These are phyloP conservation scores for Penicillium manginii DNA, from an alignment of 495 filamentous ascomycete genomes.

Conservation along the genomic window DNA sequence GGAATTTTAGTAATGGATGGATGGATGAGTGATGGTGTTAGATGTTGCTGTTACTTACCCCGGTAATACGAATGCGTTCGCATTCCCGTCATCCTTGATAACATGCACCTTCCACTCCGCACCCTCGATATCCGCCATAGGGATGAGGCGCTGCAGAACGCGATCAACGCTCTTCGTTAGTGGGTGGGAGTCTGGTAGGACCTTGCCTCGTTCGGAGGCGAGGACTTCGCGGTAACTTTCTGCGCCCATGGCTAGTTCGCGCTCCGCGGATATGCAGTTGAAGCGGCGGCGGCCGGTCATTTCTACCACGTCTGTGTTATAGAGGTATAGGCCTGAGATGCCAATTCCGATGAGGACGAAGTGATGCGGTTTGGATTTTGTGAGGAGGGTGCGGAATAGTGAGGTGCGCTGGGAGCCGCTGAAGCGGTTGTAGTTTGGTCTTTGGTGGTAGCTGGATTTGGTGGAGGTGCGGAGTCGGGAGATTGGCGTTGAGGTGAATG, in stretches of 20 bases:
- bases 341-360: conserved; percentile 38
- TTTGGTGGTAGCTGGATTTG: neutral
- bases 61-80: conserved; percentile 90
- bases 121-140: conserved; percentile 62
- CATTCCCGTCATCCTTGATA: conserved; percentile 64
- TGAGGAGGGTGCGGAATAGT: conserved; percentile 19
- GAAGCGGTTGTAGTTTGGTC: conserved; percentile 40
- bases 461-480: neutral
- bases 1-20: too few species aligned
- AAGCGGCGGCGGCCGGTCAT: conserved; percentile 79
- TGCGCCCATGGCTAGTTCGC: conserved; percentile 57
- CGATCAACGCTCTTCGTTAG: conserved; percentile 59
- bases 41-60: too few species aligned
- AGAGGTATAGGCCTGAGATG: conserved; percentile 62
- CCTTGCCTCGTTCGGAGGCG: conserved; percentile 43
- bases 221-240: conserved; percentile 57
- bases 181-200: conserved; percentile 58
- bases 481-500: conserved; percentile 24
- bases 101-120: conserved; percentile 84
- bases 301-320: conserved; percentile 79
- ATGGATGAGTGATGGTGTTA: too few species aligned
- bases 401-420: conserved; percentile 13
- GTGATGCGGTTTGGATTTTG: conserved; percentile 35
- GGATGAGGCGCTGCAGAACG: conserved; percentile 74
- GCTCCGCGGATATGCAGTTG: conserved; percentile 67